These are phyloP conservation scores for Cryphonectria naterciae DNA, from an alignment of 2,329 filamentous ascomycete genomes.

Conservation along the genomic window DNA sequence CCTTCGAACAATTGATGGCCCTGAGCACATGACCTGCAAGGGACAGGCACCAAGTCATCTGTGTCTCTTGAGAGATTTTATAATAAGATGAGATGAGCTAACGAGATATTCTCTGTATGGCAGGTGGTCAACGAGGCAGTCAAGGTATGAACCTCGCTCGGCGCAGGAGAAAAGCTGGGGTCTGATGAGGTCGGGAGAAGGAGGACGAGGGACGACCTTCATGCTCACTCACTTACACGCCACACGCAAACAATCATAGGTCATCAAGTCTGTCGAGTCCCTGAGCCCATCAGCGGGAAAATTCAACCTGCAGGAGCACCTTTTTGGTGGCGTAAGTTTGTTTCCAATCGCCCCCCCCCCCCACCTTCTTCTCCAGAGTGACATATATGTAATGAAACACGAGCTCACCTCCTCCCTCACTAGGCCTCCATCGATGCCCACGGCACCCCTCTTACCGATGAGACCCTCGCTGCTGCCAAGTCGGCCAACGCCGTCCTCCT, in stretches of 20 bases:
- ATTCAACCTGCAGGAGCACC: slow-evolving; percentile 89
- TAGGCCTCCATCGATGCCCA: slow-evolving; percentile 48
- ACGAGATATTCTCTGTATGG: slow-evolving; percentile 21
- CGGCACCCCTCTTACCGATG: slow-evolving; percentile 48
- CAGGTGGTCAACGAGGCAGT: slow-evolving; percentile 83
- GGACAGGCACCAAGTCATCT: neutral
- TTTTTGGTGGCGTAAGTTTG: slow-evolving; percentile 83
- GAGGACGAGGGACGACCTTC: too few relatives aligned
- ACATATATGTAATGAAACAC: slow-evolving; percentile 11
- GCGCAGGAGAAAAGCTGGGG: slow-evolving; percentile 4
- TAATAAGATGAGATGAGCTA: slow-evolving; percentile 27
- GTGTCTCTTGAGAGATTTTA: neutral
- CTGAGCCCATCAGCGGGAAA: slow-evolving; percentile 68
- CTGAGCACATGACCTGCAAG: neutral
- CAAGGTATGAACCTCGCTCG: slow-evolving; percentile 62
- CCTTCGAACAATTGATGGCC: neutral
- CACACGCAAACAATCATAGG: slow-evolving; percentile 30
- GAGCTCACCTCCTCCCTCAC: neutral
- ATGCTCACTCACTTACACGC: neutral
- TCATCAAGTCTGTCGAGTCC: slow-evolving; percentile 79
- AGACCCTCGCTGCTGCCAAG: slow-evolving; percentile 45
- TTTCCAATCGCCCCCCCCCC: neutral
- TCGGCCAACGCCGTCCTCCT: slow-evolving; percentile 51
- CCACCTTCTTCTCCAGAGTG: neutral
- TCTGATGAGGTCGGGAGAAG: neutral